phyloP scores from a whole-genome alignment of 768 basidiomycete genomes.

The Lactarius deliciosus region DNA sequence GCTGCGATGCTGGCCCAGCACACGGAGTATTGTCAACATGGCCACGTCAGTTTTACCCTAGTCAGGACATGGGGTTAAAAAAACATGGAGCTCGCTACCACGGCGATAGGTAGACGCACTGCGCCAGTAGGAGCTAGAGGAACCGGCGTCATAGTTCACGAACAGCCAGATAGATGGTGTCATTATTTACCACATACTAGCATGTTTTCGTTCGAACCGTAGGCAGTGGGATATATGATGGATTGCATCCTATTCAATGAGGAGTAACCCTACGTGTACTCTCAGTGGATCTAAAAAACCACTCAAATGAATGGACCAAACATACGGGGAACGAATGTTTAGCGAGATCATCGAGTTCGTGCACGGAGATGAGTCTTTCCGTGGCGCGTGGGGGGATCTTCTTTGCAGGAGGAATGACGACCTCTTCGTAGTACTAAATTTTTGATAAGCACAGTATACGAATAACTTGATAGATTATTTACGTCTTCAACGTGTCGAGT shows the following conservation, averaged over 20 bases:
- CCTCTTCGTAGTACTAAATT: constrained; percentile 65
- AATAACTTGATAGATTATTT: constrained; percentile 21
- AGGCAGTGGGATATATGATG: constrained; percentile 90
- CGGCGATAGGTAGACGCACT: constrained; percentile 46
- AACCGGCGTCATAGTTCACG: constrained; percentile 4
- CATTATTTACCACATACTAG: constrained; percentile 72
- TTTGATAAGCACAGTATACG: not conserved
- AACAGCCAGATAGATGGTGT: constrained; percentile 9
- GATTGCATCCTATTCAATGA: constrained; percentile 93
- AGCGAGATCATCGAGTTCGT: constrained; percentile 73
- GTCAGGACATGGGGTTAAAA: constrained; percentile 7
- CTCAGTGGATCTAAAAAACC: constrained; percentile 5
- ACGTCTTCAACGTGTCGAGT: constrained; percentile 67
- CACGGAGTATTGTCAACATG: constrained; percentile 88
- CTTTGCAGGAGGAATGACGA: constrained; percentile 81
- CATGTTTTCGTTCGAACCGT: constrained; percentile 94
- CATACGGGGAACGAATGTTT: constrained; percentile 82
- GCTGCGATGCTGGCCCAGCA: constrained; percentile 68
- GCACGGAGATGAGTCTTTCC: constrained; percentile 70
- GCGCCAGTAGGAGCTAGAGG: constrained; percentile 92
- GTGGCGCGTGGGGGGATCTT: constrained; percentile 66
- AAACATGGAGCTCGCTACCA: not conserved
- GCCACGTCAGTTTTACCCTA: constrained; percentile 99
- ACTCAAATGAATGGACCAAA: not conserved
- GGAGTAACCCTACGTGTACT: constrained; percentile 65